Evolutionary conservation across 2,329 filamentous ascomycete species (phyloP).

Genomic region (Pyrenophora seminiperda): DNA sequence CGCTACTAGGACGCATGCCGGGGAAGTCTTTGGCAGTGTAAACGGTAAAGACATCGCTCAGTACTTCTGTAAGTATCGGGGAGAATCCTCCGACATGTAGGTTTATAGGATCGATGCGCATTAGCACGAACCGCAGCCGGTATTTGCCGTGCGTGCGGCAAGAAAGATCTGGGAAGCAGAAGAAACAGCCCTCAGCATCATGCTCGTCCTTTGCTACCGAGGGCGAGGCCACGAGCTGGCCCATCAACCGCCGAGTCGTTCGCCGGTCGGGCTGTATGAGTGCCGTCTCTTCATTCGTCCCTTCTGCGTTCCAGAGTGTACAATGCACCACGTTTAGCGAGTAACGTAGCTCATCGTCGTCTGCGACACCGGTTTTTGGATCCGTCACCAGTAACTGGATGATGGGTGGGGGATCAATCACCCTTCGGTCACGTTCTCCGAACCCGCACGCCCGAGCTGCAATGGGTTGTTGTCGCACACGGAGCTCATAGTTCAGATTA

Average conservation of each 20-base stretch:
- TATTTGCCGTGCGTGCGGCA: constrained; percentile 79
- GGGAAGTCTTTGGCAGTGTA: constrained; percentile 87
- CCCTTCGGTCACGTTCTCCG: constrained; percentile 78
- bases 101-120: constrained; percentile 69
- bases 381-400: constrained; percentile 72
- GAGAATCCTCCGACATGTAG: constrained; percentile 60
- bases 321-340: constrained; percentile 76
- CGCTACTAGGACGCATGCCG: constrained; percentile 79
- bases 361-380: constrained; percentile 54
- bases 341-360: constrained; percentile 65
- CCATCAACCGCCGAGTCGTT: constrained; percentile 78
- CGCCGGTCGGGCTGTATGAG: constrained; percentile 72
- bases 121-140: constrained; percentile 73
- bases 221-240: constrained; percentile 75
- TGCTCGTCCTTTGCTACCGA: constrained; percentile 78
- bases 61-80: constrained; percentile 57
- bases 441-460: constrained; percentile 82
- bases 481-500: constrained; percentile 56
- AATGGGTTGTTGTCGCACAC: constrained; percentile 75
- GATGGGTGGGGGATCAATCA: constrained; percentile 84
- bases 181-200: constrained; percentile 77
- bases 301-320: constrained; percentile 73
- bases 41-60: constrained; percentile 76
- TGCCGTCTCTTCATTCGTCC: constrained; percentile 69
- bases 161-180: constrained; percentile 82